Base-by-base conservation (phyloP, 208 protist genomes). In the Leishmania amazonensis region DNA sequence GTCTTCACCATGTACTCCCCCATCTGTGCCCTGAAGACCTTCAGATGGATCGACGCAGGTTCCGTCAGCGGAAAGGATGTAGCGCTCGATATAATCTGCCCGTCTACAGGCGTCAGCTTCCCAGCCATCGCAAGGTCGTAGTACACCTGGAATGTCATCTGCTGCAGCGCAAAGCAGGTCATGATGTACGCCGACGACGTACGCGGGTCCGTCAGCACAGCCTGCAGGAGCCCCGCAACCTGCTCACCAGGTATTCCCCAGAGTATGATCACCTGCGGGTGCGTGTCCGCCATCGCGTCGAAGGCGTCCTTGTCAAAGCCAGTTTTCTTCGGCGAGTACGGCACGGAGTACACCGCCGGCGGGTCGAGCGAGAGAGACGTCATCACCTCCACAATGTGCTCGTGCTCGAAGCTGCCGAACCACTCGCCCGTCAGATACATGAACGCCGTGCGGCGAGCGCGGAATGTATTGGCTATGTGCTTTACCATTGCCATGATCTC, bases 191-290 rank as follows among this genome's bases (percentile, higher is more conserved):
- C 79, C 35, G 80, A 73, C n/a, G 53, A 62, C 19, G 88, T 91
- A 24, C 86, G 85, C 15, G 80, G 64, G 62, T 91, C 85, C 1
- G 72, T 83, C 28, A 91, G 68, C 49, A 84, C 68, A 62, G 47
- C 47, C 42, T 64, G 31, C 11, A 92, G 57, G 71, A 95, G 92
- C 38, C 71, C 28, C 19, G n/a, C 40, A 2, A 81, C 85, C 76
- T 90, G 85, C 17, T 6, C 8, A 4, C 78, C 73, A 2, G 82
- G 75, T 9, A 75, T 58, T 5, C 91, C 88, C 53, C 83, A 89
- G 17, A 93, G 19, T 28, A 95, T 67, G 40, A 92, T 77, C 45
- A 81, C 91, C 83, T 95, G 89, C 60, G 88, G 89, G 70, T 75
- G 77, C 40, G 76, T 77, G 58, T 86, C 77, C 11, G 86, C 91